Evolutionary conservation across 192 early-diverging fungal species (phyloP), one percentile per base, ranked within the genome.

Genomic region (Mortierella claussenii): DNA sequence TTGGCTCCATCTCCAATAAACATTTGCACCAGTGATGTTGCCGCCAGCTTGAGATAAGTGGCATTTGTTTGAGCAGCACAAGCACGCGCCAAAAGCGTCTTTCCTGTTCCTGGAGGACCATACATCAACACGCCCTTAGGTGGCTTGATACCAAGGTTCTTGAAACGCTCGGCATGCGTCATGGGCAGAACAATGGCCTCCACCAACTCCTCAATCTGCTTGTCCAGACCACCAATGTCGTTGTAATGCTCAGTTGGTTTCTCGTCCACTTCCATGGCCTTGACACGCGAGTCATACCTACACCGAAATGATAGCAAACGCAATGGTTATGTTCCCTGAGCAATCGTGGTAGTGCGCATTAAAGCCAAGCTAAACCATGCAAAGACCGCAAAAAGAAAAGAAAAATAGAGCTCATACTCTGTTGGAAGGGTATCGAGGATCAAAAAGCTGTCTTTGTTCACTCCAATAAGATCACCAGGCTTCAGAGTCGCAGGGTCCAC

Each of bases 181-280:
- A 95, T 94, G 34, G 93, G 93, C 59, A 95, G 74, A 18, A 93
- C 92, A 78, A 95, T 88, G 1, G 93, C 93, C 73, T 95, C 93
- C 1, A 95, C 93, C 40, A 94, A 80, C 78, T 94, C 94, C 57
- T 92, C 92, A 33, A 95, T 92, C 80, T 95, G 92, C 80, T 94
- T 94, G 66, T 93, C 91, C 43, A 95, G 73, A n/a, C 94, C 94
- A 67, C 94, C 94, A 71, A 95, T 92, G 70, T 98, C 97, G 71
- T 89, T 96, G 71, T 97, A 98, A 58, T 94, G 93, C 83, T 99
- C 97, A 18, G 95, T 96, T 17, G 97, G 97, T 82, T 98, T 98
- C 79, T 99, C 97, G 60, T 99, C 97, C 6, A 99, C 97, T 81
- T 99, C 97, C 97, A 99, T 99, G 15, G 96, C 97, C 81, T 98